Percentiles rank a stretch among this genome's conserved stretches.
Evolutionary conservation across 345 rosid species (phyloP).

Genomic region (Dimocarpus longan): DNA sequence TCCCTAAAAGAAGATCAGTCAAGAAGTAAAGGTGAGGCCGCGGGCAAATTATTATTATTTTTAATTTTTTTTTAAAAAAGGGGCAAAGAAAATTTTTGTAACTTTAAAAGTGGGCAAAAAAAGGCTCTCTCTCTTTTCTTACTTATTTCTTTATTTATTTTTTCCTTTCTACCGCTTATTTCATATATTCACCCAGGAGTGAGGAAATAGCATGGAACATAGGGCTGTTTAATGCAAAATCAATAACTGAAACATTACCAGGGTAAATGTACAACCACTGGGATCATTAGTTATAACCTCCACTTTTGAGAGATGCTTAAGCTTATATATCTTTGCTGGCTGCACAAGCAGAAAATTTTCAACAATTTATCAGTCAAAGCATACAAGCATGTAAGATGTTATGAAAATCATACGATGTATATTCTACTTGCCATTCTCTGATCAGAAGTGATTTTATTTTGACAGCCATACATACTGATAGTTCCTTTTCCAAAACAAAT

Average conservation of each 20-base stretch:
- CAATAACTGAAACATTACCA: slow-evolving; percentile 50
- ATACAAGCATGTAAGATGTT: background rate
- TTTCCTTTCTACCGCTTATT: background rate
- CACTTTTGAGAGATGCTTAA: slow-evolving; percentile 92
- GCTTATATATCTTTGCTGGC: slow-evolving; percentile 95
- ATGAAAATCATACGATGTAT: background rate
- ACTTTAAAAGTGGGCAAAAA: background rate
- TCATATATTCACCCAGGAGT: background rate
- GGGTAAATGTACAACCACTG: slow-evolving; percentile 92
- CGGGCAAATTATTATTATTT: too few relatives aligned
- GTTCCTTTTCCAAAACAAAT: slow-evolving; percentile 1
- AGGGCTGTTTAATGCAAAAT: slow-evolving; percentile 13
- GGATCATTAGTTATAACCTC: slow-evolving; percentile 96
- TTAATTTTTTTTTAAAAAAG: background rate
- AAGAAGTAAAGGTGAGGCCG: slow-evolving; percentile 11
- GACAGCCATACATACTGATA: background rate
- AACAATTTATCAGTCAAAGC: slow-evolving; percentile 23
- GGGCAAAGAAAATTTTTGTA: background rate
- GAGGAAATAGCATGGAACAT: background rate
- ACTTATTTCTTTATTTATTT: background rate
- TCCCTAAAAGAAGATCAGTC: slow-evolving; percentile 61
- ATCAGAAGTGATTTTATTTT: background rate
- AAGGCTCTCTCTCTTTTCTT: background rate
- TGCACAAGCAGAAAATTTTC: slow-evolving; percentile 33
- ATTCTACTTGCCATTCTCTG: background rate